Evolutionary conservation across 441 rosid genomes (phyloP), one percentile per base, ranked within the genome.

Genomic region (Gossypium schwendimanii): DNA sequence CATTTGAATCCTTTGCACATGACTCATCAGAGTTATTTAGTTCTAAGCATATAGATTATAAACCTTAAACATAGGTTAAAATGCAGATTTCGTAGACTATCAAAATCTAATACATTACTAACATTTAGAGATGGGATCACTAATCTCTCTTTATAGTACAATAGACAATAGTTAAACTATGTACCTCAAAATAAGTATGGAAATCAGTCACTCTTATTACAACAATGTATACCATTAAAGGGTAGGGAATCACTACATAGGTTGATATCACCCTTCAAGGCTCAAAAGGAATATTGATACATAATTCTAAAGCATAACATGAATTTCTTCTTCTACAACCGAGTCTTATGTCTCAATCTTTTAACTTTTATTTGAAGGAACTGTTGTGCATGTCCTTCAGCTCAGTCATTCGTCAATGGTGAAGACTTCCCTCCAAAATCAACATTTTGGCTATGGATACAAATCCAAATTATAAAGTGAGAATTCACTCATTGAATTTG

Each of bases 361-460:
- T 58, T 28, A 68, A 70, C 65, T 75, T 69, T 57, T 47, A 71
- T 76, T 85, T 80, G 91, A 94, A 91, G 93, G 72, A 88, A 78
- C 76, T 84, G 63, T 75, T 84, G 84, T 74, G 74, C 83, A 62
- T 82, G 89, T 75, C 78, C 89, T 69, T 83, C 89, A 14, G 81
- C 86, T 72, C 86, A 85, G 68, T 67, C 89, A 72, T 76, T 76
- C 54, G 73, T 73, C 24, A 96, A 85, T 66, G 89, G 77, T 77
- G 78, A 84, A 70, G 85, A 84, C 59, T 73, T 60, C 53, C 49
- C 77, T 70, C 59, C 75, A 45, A 73, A 69, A 73, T 77, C 90
- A 74, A 81, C 75, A 79, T 84, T 84, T 80, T 82, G 80, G 73
- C 75, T 80, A 83, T 68, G 79, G 70, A 69, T 49, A 76, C 77